phyloP scores from a whole-genome alignment of 2,329 filamentous ascomycete genomes.

The Cytospora schulzeri region DNA sequence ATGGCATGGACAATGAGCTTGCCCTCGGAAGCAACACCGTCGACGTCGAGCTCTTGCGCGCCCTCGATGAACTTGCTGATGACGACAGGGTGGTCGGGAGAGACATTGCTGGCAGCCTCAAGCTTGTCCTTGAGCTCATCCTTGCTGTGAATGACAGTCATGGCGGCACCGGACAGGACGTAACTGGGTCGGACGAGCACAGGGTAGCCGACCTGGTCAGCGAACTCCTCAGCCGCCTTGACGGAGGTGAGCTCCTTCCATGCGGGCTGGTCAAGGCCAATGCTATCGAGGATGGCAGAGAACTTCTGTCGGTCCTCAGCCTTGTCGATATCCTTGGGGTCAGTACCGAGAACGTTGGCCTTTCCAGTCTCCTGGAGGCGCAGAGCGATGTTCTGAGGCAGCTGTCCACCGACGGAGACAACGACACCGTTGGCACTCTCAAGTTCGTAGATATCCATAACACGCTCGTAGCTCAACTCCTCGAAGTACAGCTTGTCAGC shows the following conservation, averaged over 20 bases:
- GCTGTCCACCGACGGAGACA: slow-evolving; percentile 92
- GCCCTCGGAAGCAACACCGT: slow-evolving; percentile 85
- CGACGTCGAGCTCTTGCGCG: slow-evolving; percentile 93
- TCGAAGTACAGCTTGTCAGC: slow-evolving; percentile 96
- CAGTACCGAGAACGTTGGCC: slow-evolving; percentile 87
- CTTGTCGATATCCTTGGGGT: slow-evolving; percentile 94
- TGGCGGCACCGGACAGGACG: slow-evolving; percentile 94
- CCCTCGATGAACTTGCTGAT: slow-evolving; percentile 99
- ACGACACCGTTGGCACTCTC: slow-evolving; percentile 85
- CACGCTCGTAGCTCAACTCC: slow-evolving; percentile 92
- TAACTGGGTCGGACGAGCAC: slow-evolving; percentile 94
- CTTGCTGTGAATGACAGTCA: slow-evolving; percentile 91
- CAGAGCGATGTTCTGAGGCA: slow-evolving; percentile 96
- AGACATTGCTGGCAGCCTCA: slow-evolving; percentile 84
- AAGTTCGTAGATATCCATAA: slow-evolving; percentile 98
- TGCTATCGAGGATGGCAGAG: slow-evolving; percentile 94
- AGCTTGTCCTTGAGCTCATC: slow-evolving; percentile 95
- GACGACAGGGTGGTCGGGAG: slow-evolving; percentile 94
- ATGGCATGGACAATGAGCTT: slow-evolving; percentile 89
- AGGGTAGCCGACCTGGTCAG: slow-evolving; percentile 83
- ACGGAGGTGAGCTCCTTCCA: slow-evolving; percentile 97
- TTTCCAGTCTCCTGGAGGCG: slow-evolving; percentile 88
- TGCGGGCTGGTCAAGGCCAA: slow-evolving; percentile 93
- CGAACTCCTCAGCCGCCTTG: slow-evolving; percentile 83
- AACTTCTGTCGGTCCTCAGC: slow-evolving; percentile 98